These are phyloP conservation scores for Ganoderma lingzhi DNA, from an alignment of 1,284 basidiomycete genomes.

Conservation along the genomic window DNA sequence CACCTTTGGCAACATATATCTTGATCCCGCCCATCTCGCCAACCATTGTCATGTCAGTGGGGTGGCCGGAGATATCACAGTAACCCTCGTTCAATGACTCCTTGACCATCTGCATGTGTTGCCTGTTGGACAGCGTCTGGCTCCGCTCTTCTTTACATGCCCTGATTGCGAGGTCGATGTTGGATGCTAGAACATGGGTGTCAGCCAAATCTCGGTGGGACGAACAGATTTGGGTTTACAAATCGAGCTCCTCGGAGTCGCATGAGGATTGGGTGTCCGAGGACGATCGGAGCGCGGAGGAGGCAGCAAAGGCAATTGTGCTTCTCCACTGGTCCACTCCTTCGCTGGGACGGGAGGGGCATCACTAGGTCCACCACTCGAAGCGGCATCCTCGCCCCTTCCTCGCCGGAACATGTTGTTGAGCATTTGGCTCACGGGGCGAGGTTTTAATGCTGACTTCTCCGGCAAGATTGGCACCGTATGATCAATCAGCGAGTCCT, in stretches of 20 bases:
- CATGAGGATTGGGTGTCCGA: slow-evolving; percentile 37
- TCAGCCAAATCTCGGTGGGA: neutral
- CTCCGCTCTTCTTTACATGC: slow-evolving; percentile 79
- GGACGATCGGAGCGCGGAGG: slow-evolving; percentile 21
- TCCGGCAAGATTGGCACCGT: neutral
- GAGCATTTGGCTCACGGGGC: slow-evolving; percentile 24
- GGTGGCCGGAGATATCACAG: slow-evolving; percentile 80
- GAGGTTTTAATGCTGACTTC: slow-evolving; percentile 15
- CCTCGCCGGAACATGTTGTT: slow-evolving; percentile 18
- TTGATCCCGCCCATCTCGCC: slow-evolving; percentile 75
- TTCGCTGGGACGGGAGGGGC: slow-evolving; percentile 24
- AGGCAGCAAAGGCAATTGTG: slow-evolving; percentile 34
- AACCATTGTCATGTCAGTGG: slow-evolving; percentile 66
- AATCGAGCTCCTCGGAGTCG: slow-evolving; percentile 69
- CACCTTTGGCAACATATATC: slow-evolving; percentile 77
- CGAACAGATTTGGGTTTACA: slow-evolving; percentile 47
- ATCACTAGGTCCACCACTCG: slow-evolving; percentile 8
- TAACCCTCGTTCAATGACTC: slow-evolving; percentile 84
- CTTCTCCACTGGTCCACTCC: slow-evolving; percentile 41
- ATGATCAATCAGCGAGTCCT: slow-evolving; percentile 12
- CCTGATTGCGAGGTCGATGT: slow-evolving; percentile 80
- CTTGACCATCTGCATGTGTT: slow-evolving; percentile 76
- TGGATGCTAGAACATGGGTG: slow-evolving; percentile 54
- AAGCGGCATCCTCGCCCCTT: slow-evolving; percentile 12
- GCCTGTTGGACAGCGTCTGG: slow-evolving; percentile 67